A percentile compares a stretch with the other conserved stretches of the same genome.
phyloP scores from a whole-genome alignment of 2,329 filamentous ascomycete species.

The Phaeoacremonium minimum region DNA sequence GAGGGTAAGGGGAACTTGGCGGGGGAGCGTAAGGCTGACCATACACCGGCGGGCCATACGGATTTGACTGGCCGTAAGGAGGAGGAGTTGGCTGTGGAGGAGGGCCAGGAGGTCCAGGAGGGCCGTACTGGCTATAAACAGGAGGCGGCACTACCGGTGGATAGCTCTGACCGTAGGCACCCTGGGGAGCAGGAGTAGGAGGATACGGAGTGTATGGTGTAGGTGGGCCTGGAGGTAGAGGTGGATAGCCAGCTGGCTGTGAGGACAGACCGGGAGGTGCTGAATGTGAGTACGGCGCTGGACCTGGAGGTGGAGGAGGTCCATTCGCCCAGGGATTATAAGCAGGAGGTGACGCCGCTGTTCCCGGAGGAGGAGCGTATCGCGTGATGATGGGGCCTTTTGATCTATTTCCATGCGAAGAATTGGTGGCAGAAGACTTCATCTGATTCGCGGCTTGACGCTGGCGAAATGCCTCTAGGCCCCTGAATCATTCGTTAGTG shows the following conservation, averaged over 20 bases:
- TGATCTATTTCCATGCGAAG: conserved; percentile 30
- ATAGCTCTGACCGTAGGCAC: conserved; percentile 5
- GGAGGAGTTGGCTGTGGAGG: conserved; percentile 4
- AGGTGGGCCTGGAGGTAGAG: conserved; percentile 7
- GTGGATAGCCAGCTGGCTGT: conserved; percentile 6
- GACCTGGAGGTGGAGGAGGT: conserved; percentile 12
- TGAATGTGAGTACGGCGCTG: conserved; percentile 1
- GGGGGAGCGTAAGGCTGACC: conserved; percentile 5
- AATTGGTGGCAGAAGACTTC: conserved; percentile 3
- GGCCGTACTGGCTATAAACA: conserved; percentile 7
- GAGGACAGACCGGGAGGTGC: conserved; percentile 3
- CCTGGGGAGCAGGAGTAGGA: conserved; percentile 3
- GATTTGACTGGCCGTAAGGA: conserved; percentile 1
- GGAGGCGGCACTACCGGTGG: conserved; percentile 5
- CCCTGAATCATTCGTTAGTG: conserved; percentile 9
- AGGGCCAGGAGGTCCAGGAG: conserved; percentile 1
- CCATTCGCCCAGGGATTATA: conserved; percentile 5
- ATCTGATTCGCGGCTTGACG: conserved; percentile 12
- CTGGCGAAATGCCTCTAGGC: conserved; percentile 16
- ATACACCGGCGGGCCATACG: conserved; percentile 7
- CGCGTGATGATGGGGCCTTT: conserved; percentile 30
- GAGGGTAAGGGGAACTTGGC: conserved; percentile 1
- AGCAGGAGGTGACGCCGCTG: conserved; percentile 7
- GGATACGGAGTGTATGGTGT: conserved; percentile 13
- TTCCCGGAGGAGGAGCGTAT: conserved; percentile 24